Evolutionary conservation across 805 yeast species (phyloP), one percentile per base, ranked within the genome.

Genomic region (Candida easanensis): DNA sequence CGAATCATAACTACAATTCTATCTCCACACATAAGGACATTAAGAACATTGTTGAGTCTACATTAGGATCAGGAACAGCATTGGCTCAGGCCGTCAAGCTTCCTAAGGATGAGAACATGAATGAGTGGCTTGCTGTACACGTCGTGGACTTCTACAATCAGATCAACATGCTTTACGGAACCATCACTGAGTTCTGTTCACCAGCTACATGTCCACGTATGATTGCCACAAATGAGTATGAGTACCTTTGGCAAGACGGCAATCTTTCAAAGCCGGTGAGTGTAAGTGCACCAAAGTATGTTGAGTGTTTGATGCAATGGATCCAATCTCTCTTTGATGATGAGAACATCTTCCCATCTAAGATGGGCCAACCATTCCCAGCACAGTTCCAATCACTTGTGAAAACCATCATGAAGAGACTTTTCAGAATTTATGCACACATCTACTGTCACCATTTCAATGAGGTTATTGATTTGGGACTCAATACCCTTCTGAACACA

Each of bases 151-250:
- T 91, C 61, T 91, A 87, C 68, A 90, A 90, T 62, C 99, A 91
- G 62, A 83, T 91, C 52, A 91, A 91, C 65, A 93, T 91, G 99
- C 70, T 91, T 7, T 91, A 93, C 56, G 97, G 97, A 9, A 81
- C 97, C 4, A 86, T 93, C 51, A 91, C 98, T 1, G 96, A 89
- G 66, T 90, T 93, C 59, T 93, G 99, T 63, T 88, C 97, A 0
- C 97, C 98, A 3, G 64, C 70, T n/a, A 77, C 95, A 3, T 93
- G 99, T 62, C 98, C 99, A 2, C 71, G 93, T 45, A 93, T 93
- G 99, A 90, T 87, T 44, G 99, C 99, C 17, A 91, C 98, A 0
- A 93, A 84, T 48, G 97, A 90, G 68, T 91, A 89, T 61, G 99
- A 93, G 64, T 93, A 93, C 60, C 73, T 93, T 46, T 93, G 99